These are phyloP conservation scores for Gaultheria prostrata DNA, from an alignment of 148 eudicot genomes.

Conservation along the genomic window DNA sequence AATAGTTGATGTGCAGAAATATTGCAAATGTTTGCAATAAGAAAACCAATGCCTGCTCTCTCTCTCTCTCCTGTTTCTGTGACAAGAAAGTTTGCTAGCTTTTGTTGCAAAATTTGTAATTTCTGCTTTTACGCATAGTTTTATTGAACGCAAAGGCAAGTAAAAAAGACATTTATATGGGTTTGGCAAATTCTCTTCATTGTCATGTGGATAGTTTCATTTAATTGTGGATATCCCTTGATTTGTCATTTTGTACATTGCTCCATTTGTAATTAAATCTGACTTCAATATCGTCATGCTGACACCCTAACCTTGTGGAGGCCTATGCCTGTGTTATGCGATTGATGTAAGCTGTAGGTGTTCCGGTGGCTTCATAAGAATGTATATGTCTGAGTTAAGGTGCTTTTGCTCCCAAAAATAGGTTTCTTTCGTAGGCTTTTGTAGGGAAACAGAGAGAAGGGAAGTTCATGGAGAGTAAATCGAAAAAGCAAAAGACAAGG, in stretches of 20 bases:
- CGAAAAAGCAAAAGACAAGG: neutral
- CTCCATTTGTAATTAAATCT: neutral
- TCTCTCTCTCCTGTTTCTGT: neutral
- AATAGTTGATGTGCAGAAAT: neutral
- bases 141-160: neutral
- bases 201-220: neutral
- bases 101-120: neutral
- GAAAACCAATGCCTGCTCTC: neutral
- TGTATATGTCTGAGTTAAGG: neutral
- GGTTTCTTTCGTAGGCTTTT: neutral
- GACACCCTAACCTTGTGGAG: neutral
- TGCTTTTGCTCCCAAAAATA: neutral
- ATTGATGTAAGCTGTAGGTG: neutral
- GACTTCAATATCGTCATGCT: neutral
- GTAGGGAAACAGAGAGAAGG: neutral
- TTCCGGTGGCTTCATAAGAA: neutral
- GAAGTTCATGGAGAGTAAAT: neutral
- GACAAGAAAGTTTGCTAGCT: neutral
- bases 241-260: neutral
- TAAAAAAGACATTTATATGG: neutral
- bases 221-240: neutral
- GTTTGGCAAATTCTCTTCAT: neutral
- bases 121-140: neutral
- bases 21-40: no score
- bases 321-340: neutral